Percentiles rank a stretch among this genome's conserved stretches.
Conservation (phyloP, 2,329 filamentous ascomycete genomes). For the Pseudopyrenochaeta lycopersici region DNA sequence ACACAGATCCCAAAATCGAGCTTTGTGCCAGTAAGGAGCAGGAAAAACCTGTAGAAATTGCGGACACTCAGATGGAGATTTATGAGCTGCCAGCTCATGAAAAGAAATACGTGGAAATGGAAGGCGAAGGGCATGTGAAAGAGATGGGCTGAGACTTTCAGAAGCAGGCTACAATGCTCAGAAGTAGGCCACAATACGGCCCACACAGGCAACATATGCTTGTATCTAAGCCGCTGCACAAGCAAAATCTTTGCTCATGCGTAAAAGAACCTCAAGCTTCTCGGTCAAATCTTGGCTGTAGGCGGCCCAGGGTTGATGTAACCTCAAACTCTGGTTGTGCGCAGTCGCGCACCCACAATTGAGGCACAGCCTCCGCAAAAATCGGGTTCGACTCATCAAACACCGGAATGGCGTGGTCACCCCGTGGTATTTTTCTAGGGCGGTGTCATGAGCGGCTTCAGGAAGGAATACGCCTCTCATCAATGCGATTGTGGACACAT, state of each 20-base stretch:
- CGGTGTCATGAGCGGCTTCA: background rate
- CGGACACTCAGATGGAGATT: slow-evolving; percentile 4
- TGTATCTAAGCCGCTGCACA: background rate
- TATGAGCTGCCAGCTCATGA: slow-evolving; percentile 25
- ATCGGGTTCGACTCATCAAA: background rate
- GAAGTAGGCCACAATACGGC: background rate
- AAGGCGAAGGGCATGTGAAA: slow-evolving; percentile 19
- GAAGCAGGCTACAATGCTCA: background rate
- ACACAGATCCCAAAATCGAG: slow-evolving; percentile 17
- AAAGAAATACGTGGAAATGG: slow-evolving; percentile 15
- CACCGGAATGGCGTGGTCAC: background rate
- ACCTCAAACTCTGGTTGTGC: background rate
- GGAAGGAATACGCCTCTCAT: background rate
- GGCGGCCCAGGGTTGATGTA: background rate
- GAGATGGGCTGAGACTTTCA: slow-evolving; percentile 1
- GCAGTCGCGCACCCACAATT: background rate
- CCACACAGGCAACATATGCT: background rate
- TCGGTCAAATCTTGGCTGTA: background rate
- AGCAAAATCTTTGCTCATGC: background rate
- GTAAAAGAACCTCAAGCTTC: background rate
- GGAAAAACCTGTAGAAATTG: slow-evolving; percentile 20
- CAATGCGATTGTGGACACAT: slow-evolving; percentile 1
- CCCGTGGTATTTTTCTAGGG: background rate
- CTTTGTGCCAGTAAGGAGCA: slow-evolving; percentile 21
- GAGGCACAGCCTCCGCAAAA: background rate